Base-by-base conservation (phyloP, 352 stramenopile genomes). In the Peronospora destructor region DNA sequence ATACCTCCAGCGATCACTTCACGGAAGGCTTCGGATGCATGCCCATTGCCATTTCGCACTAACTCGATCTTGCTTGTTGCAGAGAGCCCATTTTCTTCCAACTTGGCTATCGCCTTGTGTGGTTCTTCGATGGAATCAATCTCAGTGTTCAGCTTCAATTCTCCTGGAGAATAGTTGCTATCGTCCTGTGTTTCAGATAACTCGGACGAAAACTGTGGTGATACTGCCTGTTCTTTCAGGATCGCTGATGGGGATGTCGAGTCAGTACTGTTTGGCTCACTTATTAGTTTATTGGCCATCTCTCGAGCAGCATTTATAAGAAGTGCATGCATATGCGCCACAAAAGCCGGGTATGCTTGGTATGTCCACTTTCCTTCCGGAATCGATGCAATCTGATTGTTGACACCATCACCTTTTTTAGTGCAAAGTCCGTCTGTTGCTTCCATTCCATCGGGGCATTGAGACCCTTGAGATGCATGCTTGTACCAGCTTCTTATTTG, bases 341-440 rank as follows among this genome's bases (percentile, higher is more conserved):
- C 61, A 52, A 79, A 84, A 49, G 44, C 47, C 46, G 66, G 63
- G 47, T 76, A 86, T 16, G 71, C 59, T 28, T 82, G 50, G 51
- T 86, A 84, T 17, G 75, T 72, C 26, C 68, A 41, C 49, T 69
- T 49, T 0, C 72, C 70, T 1, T 50, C 59, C 13, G 75, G 64
- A 45, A 86, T 86, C 11, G 75, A 14, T 7, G 72, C 67, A 30
- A 86, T 68, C 28, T 61, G 62, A 43, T 75, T 71, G 56, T 76
- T 75, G 4, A 49, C 50, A 30, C 62, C 46, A 17, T 76, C 60
- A 3, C 73, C 68, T 7, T 70, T 57, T 5, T 69, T 64, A 21
- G 76, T 59, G 32, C 76, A 87, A 0, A 87, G 44, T 0, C 58
- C 69, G 8, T 43, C 44, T 7, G 61, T 59, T 38, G 58, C 61